Conservation (phyloP, 768 basidiomycete species). For the Amanita pseudoporphyria region DNA sequence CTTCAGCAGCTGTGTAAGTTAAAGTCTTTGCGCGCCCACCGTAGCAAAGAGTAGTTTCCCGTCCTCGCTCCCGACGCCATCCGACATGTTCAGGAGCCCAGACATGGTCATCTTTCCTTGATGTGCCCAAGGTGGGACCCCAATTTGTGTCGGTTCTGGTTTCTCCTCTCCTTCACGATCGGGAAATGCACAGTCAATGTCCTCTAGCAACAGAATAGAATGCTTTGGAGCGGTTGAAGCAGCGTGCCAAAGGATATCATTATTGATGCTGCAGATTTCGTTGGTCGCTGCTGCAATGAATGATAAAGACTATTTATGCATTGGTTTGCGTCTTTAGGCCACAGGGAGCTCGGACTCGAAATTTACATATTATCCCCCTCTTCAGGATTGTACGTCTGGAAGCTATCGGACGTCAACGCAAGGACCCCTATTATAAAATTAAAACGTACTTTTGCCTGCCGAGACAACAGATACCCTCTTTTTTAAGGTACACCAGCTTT, state of each 20-base stretch:
- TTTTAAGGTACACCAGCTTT: slow-evolving; percentile 50
- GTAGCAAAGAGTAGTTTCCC: slow-evolving; percentile 56
- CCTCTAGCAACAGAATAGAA: too few relatives aligned
- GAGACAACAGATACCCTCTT: slow-evolving; percentile 46
- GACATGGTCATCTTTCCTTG: slow-evolving; percentile 43
- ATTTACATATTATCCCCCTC: too few relatives aligned
- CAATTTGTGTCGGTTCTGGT: slow-evolving; percentile 3
- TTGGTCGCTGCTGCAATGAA: neutral
- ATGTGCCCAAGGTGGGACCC: too few relatives aligned
- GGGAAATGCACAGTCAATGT: too few relatives aligned
- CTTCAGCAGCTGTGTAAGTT: too few relatives aligned
- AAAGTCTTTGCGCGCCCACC: too few relatives aligned
- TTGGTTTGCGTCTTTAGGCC: too few relatives aligned
- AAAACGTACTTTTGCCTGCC: slow-evolving; percentile 44
- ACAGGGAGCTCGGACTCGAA: too few relatives aligned
- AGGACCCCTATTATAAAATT: slow-evolving; percentile 10
- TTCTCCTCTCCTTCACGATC: slow-evolving; percentile 32
- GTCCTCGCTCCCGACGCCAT: slow-evolving; percentile 53
- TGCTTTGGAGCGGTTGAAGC: too few relatives aligned
- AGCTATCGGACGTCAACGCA: slow-evolving; percentile 29
- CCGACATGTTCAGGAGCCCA: slow-evolving; percentile 47
- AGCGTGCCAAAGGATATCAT: slow-evolving; percentile 35
- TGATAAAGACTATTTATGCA: neutral
- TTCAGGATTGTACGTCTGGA: too few relatives aligned
- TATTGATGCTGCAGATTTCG: slow-evolving; percentile 33